These are phyloP conservation scores for Yarrowia sp. DNA, from an alignment of 805 yeast genomes.

Conservation along the genomic window DNA sequence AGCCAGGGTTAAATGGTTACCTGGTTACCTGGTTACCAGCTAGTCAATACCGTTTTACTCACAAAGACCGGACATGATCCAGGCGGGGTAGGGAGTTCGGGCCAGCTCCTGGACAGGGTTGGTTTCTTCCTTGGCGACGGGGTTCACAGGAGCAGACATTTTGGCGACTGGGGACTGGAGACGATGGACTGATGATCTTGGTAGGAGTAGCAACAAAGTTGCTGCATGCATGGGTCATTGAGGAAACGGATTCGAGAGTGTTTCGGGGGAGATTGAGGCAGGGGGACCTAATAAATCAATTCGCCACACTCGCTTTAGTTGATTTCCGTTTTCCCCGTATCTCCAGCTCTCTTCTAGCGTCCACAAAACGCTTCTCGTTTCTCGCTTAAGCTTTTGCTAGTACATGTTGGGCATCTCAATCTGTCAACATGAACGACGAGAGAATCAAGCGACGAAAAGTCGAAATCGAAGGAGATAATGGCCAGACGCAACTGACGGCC, in stretches of 20 bases:
- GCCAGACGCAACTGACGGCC: neutral
- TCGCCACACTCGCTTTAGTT: neutral
- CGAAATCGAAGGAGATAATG: neutral
- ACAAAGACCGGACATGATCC: constrained; percentile 38
- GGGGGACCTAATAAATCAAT: no score
- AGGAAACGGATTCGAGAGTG: no score
- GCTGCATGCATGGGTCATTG: neutral
- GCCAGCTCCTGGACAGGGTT: constrained; percentile 37
- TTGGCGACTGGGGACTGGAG: neutral
- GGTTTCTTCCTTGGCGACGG: constrained; percentile 3
- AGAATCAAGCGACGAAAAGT: constrained; percentile 8
- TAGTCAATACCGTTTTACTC: constrained; percentile 6
- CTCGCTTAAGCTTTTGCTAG: neutral
- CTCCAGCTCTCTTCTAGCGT: neutral
- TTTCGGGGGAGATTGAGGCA: no score
- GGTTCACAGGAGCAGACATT: constrained; percentile 1
- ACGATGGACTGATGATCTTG: neutral
- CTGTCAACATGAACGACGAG: neutral
- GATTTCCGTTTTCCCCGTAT: neutral
- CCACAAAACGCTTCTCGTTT: neutral
- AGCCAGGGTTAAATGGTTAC: no score
- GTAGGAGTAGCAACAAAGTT: constrained; percentile 18
- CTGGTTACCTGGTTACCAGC: no score
- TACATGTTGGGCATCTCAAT: neutral
- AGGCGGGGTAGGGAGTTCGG: constrained; percentile 39